Conservation (phyloP, 2,329 filamentous ascomycete species). For the Annulohypoxylon truncatum region DNA sequence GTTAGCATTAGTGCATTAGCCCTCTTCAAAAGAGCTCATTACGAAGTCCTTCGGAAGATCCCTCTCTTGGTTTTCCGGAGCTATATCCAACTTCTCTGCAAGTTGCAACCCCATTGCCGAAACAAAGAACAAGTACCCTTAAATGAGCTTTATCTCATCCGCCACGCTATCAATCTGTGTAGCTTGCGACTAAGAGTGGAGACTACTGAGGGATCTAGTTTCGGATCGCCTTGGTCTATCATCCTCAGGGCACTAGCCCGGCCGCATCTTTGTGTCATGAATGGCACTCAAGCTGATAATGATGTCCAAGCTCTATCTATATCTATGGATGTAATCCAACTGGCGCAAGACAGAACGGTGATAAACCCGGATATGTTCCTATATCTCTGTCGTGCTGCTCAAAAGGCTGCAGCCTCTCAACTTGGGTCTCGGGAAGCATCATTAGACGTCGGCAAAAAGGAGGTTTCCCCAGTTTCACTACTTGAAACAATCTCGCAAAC, state of each 20-base stretch:
- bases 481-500: constrained; percentile 9
- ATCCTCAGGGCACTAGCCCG: constrained; percentile 56
- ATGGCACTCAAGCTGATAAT: constrained; percentile 40
- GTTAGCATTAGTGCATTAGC: constrained; percentile 37
- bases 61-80: constrained; percentile 58
- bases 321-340: constrained; percentile 49
- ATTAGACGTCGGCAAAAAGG: background rate
- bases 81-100: constrained; percentile 64
- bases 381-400: constrained; percentile 51
- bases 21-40: constrained; percentile 35
- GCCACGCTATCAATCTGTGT: constrained; percentile 53
- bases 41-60: constrained; percentile 45
- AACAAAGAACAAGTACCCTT: constrained; percentile 35
- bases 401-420: constrained; percentile 47
- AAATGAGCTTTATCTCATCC: constrained; percentile 44
- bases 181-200: constrained; percentile 44
- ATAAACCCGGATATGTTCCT: constrained; percentile 53
- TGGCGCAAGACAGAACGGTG: constrained; percentile 48
- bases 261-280: constrained; percentile 48
- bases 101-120: constrained; percentile 51
- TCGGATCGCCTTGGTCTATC: constrained; percentile 57
- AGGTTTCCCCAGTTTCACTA: constrained; percentile 28
- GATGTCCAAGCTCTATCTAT: constrained; percentile 49
- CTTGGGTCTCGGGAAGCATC: constrained; percentile 24
- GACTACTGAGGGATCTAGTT: constrained; percentile 47